Percentiles rank a stretch among this genome's conserved stretches.
phyloP scores from a whole-genome alignment of 768 basidiomycete species.

The Thelephora aurantiotincta region DNA sequence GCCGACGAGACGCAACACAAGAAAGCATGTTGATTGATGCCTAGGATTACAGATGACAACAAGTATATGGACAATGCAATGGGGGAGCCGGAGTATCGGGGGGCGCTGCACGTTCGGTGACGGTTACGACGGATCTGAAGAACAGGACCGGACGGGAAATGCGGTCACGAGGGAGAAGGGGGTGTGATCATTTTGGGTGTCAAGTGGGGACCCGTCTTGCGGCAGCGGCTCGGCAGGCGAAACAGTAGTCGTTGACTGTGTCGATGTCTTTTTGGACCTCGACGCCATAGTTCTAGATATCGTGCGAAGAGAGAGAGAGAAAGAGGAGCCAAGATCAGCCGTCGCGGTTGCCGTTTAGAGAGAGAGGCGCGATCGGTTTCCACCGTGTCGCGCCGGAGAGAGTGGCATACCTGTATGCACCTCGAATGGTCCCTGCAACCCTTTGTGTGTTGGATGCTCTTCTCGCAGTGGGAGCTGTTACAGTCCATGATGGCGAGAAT shows the following conservation, averaged over 20 bases:
- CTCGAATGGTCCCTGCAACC: conserved; percentile 31
- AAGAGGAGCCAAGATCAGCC: neutral
- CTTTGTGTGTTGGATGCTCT: conserved; percentile 44
- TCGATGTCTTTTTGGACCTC: conserved; percentile 62
- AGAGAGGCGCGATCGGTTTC: neutral
- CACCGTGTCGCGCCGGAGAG: conserved; percentile 1
- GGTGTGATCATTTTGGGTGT: neutral
- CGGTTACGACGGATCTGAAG: too few relatives aligned
- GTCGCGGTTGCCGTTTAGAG: neutral
- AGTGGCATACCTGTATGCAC: conserved; percentile 37
- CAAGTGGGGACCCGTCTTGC: conserved; percentile 17
- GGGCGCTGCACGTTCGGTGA: too few relatives aligned
- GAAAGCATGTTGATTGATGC: too few relatives aligned
- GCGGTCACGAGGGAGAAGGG: neutral
- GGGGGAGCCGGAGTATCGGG: too few relatives aligned
- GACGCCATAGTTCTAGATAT: conserved; percentile 42
- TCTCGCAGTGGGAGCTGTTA: conserved; percentile 46
- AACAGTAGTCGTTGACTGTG: conserved; percentile 57
- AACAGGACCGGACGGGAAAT: neutral
- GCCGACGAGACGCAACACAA: too few relatives aligned
- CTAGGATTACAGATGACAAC: too few relatives aligned
- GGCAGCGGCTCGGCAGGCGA: conserved; percentile 50
- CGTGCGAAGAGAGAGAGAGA: neutral
- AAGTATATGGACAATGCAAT: too few relatives aligned
- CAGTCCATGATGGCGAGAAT: conserved; percentile 68